Evolutionary conservation across 176 grass and related monocot species (phyloP), one percentile per base, ranked within the genome.

Genomic region (Carex kokanica): DNA sequence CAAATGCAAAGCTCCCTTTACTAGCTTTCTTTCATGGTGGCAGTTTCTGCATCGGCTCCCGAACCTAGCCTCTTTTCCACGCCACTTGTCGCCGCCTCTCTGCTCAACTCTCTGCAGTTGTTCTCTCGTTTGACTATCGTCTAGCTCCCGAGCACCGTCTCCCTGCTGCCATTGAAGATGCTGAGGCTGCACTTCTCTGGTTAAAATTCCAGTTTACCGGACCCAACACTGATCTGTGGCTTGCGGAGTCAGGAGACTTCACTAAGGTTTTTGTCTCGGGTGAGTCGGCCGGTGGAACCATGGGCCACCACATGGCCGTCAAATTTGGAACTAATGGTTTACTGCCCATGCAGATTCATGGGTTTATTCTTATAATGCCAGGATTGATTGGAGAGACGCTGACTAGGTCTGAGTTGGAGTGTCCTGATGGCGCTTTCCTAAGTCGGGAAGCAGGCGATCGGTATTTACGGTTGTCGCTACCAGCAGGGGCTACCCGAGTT

Each of bases 121-220:
- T 92, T 74, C 66, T 89, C 78, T 82, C 90, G 45, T 85, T 86
- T 16, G 91, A 91, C 84, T 93, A 93, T 81, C 86, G 87, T 67
- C 88, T 93, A 64, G 86, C 91, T 11, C 91, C 91, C 16, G 91
- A 90, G 84, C 84, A 93, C 81, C 88, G 88, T 8, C 87, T 93
- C 13, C 91, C 91, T 2, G 88, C 84, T 12, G 88, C 88, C 20
- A 47, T 86, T 45, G 65, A 88, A 18, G 91, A 93, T 77, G 74
- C 85, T 5, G 79, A 45, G 29, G 40, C 79, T 3, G 89, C 89
- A 6, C 69, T 94, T 36, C 52, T 75, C 38, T 94, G 92, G 92
- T 79, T 94, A 15, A 83, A 78, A 4, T 36, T 13, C 29, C 74
- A 90, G 31, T 45, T 82, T 81, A 8, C 25, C 1, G 21, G 70